Evolutionary conservation across 768 basidiomycete genomes (phyloP).

Genomic region (Suillus tomentosus): DNA sequence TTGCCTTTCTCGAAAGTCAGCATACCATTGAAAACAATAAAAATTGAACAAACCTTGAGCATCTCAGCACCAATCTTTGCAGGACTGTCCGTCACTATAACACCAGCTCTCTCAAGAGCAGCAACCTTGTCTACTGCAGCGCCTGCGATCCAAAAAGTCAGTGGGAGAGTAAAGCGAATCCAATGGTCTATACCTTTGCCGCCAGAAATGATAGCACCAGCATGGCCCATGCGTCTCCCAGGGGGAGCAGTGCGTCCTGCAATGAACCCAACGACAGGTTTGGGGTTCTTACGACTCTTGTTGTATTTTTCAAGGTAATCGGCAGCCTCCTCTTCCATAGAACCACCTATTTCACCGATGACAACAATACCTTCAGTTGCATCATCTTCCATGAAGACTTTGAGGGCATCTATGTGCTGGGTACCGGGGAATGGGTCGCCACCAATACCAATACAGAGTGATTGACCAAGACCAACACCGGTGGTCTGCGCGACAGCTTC

Average conservation of each 20-base stretch:
- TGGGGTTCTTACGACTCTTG: slow-evolving; percentile 81
- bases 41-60: slow-evolving; percentile 65
- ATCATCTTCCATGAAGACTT: slow-evolving; percentile 93
- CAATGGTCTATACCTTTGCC: slow-evolving; percentile 73
- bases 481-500: slow-evolving; percentile 99
- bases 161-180: neutral
- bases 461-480: slow-evolving; percentile 92
- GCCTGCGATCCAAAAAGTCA: slow-evolving; percentile 42
- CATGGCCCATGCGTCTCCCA: slow-evolving; percentile 97
- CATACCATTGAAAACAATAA: slow-evolving; percentile 13
- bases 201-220: slow-evolving; percentile 96
- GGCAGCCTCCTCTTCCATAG: slow-evolving; percentile 99
- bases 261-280: slow-evolving; percentile 98
- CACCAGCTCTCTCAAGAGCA: slow-evolving; percentile 90
- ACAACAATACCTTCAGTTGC: slow-evolving; percentile 97
- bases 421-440: slow-evolving; percentile 98
- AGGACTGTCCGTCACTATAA: slow-evolving; percentile 90
- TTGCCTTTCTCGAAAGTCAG: slow-evolving; percentile 50
- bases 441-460: slow-evolving; percentile 95
- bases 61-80: slow-evolving; percentile 92
- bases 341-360: slow-evolving; percentile 98
- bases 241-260: slow-evolving; percentile 98
- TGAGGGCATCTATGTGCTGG: slow-evolving; percentile 93
- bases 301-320: slow-evolving; percentile 94
- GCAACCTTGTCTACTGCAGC: slow-evolving; percentile 93